Conservation (phyloP, 2,329 filamentous ascomycete genomes). For the Paracorniculantispora psalliotae region DNA sequence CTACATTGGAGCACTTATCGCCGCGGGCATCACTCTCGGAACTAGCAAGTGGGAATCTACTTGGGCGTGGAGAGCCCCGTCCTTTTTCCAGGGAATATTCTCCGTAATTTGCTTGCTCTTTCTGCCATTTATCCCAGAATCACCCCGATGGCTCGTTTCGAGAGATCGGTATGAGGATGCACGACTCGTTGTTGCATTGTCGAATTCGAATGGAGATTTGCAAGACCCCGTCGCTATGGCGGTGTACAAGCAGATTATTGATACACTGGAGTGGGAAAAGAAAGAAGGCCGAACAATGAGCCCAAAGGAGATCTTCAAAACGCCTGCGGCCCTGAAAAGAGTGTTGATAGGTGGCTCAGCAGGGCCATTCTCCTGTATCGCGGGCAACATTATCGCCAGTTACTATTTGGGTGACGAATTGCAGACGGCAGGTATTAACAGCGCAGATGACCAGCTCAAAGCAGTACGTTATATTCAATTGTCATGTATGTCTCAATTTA, state of each 20-base stretch:
- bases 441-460: slow-evolving; percentile 37
- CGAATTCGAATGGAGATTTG: slow-evolving; percentile 39
- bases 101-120: slow-evolving; percentile 23
- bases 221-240: slow-evolving; percentile 23
- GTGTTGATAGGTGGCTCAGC: slow-evolving; percentile 42
- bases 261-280: slow-evolving; percentile 34
- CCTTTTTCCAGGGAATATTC: slow-evolving; percentile 27
- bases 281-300: slow-evolving; percentile 40
- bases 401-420: slow-evolving; percentile 39
- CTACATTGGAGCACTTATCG: slow-evolving; percentile 38
- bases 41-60: slow-evolving; percentile 27
- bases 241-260: slow-evolving; percentile 32
- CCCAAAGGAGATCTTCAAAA: slow-evolving; percentile 40
- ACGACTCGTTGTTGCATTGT: slow-evolving; percentile 35
- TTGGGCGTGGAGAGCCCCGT: slow-evolving; percentile 34
- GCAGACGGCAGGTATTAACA: slow-evolving; percentile 40
- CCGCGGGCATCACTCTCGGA: slow-evolving; percentile 40
- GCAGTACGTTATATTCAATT: slow-evolving; percentile 23
- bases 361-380: slow-evolving; percentile 25
- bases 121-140: slow-evolving; percentile 35
- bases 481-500: too few relatives aligned
- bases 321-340: slow-evolving; percentile 43
- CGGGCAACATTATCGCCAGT: slow-evolving; percentile 35
- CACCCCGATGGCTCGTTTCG: slow-evolving; percentile 42
- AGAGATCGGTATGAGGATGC: slow-evolving; percentile 38